Percentiles rank a stretch among this genome's conserved stretches.
phyloP scores from a whole-genome alignment of 805 yeast species.

The Saturnispora bothae region DNA sequence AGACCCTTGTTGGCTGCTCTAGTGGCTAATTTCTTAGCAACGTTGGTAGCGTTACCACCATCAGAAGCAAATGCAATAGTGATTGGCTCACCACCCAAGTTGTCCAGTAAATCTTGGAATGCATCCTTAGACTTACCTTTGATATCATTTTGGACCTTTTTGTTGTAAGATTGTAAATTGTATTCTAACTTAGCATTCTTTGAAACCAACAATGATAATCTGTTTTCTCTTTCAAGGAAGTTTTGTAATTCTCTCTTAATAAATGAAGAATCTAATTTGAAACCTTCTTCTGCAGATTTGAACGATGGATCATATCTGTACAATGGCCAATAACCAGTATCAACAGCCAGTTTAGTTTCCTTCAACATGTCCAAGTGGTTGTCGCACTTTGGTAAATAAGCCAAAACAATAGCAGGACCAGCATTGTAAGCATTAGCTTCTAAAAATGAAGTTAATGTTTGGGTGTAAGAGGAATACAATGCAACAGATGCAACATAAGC shows the following conservation, averaged over 20 bases:
- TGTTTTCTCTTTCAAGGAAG: conserved; percentile 85
- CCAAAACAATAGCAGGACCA: conserved; percentile 88
- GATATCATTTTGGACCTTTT: conserved; percentile 45
- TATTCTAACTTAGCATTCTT: conserved; percentile 69
- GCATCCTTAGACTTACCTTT: conserved; percentile 61
- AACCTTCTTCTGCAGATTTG: conserved; percentile 38
- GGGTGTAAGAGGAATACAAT: conserved; percentile 87
- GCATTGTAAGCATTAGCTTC: conserved; percentile 75
- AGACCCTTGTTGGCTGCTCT: conserved; percentile 76
- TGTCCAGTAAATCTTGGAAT: conserved; percentile 65
- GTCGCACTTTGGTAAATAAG: conserved; percentile 69
- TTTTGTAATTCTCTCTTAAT: conserved; percentile 65
- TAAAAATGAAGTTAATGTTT: conserved; percentile 73
- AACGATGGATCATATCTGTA: conserved; percentile 71
- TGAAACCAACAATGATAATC: conserved; percentile 61
- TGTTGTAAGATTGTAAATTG: conserved; percentile 57
- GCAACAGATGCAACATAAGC: conserved; percentile 93
- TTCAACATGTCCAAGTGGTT: conserved; percentile 65
- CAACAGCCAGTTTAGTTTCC: conserved; percentile 84
- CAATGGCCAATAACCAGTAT: conserved; percentile 93
- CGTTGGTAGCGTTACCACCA: conserved; percentile 77
- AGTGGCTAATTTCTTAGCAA: conserved; percentile 69
- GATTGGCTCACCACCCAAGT: conserved; percentile 85
- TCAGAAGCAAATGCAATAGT: conserved; percentile 83
- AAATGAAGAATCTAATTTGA: conserved; percentile 76